Evolutionary conservation across 148 eudicot species (phyloP).

Genomic region (Spergularia bocconei): DNA sequence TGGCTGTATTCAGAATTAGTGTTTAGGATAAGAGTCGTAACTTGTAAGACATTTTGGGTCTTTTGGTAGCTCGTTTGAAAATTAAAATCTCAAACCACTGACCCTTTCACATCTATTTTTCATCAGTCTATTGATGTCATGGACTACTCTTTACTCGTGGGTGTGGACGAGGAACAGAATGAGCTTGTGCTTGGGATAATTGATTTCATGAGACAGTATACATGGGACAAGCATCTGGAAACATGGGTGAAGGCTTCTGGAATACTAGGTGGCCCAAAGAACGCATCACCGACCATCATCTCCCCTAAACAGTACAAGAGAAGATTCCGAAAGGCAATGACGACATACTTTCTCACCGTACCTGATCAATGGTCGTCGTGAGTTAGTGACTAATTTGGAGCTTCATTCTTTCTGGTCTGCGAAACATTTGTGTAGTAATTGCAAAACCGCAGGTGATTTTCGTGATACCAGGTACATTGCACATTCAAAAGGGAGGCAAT

Average conservation of each 20-base stretch:
- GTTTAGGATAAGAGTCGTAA: too few relatives aligned
- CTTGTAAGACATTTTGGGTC: background rate
- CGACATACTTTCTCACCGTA: slow-evolving; percentile 80
- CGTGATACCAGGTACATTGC: background rate
- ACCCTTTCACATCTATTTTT: background rate
- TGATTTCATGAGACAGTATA: slow-evolving; percentile 90
- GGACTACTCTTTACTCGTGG: slow-evolving; percentile 94
- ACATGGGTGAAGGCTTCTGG: slow-evolving; percentile 99
- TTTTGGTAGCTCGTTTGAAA: background rate
- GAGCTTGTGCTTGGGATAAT: slow-evolving; percentile 92
- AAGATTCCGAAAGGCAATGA: slow-evolving; percentile 96
- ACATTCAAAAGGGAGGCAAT: background rate
- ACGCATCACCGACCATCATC: slow-evolving; percentile 81
- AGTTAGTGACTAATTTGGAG: background rate
- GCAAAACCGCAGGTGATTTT: slow-evolving; percentile 1
- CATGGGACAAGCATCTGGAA: slow-evolving; percentile 99
- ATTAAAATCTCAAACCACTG: background rate
- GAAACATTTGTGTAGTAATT: slow-evolving; percentile 14
- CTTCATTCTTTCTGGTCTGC: slow-evolving; percentile 12
- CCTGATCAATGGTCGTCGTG: slow-evolving; percentile 91
- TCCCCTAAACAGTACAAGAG: slow-evolving; percentile 92
- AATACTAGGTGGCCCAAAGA: slow-evolving; percentile 84
- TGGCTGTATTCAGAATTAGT: too few relatives aligned
- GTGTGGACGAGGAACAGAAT: slow-evolving; percentile 81
- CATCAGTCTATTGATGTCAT: slow-evolving; percentile 81